Evolutionary conservation across 2,329 filamentous ascomycete genomes (phyloP), one percentile per base, ranked within the genome.

Genomic region (Penicillium nordicum): DNA sequence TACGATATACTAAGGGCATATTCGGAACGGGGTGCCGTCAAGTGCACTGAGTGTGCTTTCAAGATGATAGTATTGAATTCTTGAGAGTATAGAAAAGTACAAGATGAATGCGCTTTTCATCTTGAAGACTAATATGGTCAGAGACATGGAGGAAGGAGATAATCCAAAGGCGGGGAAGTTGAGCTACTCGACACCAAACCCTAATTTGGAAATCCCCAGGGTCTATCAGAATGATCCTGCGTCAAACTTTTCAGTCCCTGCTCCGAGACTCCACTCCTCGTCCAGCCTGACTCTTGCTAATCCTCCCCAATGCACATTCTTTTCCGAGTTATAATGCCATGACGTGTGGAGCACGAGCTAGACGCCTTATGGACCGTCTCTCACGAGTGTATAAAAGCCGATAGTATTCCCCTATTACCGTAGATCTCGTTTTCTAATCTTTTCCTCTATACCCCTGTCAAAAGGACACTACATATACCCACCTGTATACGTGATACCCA

Each of bases 201-300:
- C 53, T 56, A 56, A 52, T 36, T 56, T n/a, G 48, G 48, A 40
- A 32, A 41, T 23, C 44, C 29, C 41, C 51, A 49, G 37, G 37
- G 51, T 42, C 44, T 49, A 49, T 48, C 32, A 34, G 25, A 41
- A n/a, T 18, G 32, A 40, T 25, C 12, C 23, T 42, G 21, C 29
- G 37, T 29, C 37, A 41, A 36, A 46, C 9, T 42, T 42, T 52
- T 41, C 36, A 52, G 27, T 21, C 45, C n/a, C 29, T 32, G 23
- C 21, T 21, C 36, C 21, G 5, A 34, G 44, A 21, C 37, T 50
- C 45, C 37, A 36, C 41, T 12, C 23, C 2, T 29, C 23, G 23
- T 12, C 21, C 30, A 36, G 25, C 23, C 8, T 16, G 18, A 30
- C 5, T 29, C 25, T 32, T 29, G 45, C 9, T 32, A 37, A 41